Conservation (phyloP, 306 rosid genomes). For the Biancaea sappan region DNA sequence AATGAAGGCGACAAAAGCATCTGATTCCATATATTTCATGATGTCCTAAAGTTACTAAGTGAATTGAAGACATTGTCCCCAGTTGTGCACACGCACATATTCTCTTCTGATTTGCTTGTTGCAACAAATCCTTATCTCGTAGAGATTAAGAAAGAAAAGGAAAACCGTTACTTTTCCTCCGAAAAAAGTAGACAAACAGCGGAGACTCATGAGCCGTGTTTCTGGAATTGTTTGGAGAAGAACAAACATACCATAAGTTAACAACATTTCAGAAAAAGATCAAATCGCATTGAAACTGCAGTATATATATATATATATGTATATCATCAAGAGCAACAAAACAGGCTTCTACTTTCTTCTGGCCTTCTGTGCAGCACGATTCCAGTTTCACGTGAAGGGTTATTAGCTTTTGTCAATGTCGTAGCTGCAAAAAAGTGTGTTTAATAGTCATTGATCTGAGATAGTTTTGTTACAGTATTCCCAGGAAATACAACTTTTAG, state of each 20-base stretch:
- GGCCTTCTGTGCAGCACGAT: constrained; percentile 62
- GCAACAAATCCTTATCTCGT: neutral
- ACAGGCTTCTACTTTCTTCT: constrained; percentile 54
- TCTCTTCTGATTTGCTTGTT: neutral
- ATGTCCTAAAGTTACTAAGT: neutral
- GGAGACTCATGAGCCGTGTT: neutral
- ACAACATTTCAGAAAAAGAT: neutral
- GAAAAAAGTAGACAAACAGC: neutral
- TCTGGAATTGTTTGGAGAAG: neutral
- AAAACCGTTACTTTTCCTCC: neutral
- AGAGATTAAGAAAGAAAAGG: neutral
- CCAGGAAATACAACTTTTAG: neutral
- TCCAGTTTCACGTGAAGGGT: constrained; percentile 63
- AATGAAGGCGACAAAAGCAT: neutral
- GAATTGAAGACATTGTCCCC: neutral
- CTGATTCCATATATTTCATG: neutral
- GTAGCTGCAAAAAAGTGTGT: constrained; percentile 49
- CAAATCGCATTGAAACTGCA: neutral
- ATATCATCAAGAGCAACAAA: constrained; percentile 59
- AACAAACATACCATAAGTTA: neutral
- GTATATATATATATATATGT: no score
- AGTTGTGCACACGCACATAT: neutral
- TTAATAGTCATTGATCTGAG: neutral
- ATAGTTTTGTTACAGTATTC: neutral
- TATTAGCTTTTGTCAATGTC: constrained; percentile 70